Conservation (phyloP, 345 rosid genomes). For the Stellera chamaejasme region DNA sequence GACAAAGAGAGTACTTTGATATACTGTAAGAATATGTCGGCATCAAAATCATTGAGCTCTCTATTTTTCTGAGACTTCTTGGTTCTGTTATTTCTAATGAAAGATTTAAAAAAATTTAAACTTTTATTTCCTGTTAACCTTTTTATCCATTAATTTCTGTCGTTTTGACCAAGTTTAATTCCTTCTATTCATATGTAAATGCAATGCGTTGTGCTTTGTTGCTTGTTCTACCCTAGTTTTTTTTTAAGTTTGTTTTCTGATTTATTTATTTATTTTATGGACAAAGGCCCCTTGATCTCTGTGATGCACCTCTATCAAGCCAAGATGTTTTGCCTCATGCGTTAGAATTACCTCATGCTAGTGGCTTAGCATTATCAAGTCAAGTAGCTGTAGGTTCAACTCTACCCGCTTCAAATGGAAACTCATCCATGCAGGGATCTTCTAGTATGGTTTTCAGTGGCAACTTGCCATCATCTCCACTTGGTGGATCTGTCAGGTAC, state of each 20-base stretch:
- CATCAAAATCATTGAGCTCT: too few species aligned
- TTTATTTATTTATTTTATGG: constrained; percentile 22
- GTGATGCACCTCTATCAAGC: constrained; percentile 55
- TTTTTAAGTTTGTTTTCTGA: constrained; percentile 2
- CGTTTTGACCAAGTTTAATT: neutral
- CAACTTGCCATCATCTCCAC: constrained; percentile 55
- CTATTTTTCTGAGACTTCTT: too few species aligned
- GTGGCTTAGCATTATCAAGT: constrained; percentile 47
- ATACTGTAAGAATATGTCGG: too few species aligned
- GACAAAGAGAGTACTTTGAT: too few species aligned
- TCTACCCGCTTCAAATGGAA: constrained; percentile 55
- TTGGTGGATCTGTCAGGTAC: constrained; percentile 54
- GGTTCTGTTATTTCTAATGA: too few species aligned
- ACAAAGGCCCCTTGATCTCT: constrained; percentile 94
- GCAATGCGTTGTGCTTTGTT: too few species aligned
- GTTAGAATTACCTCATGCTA: constrained; percentile 51
- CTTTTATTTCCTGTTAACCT: neutral
- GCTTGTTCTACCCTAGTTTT: too few species aligned
- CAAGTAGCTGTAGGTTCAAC: constrained; percentile 57
- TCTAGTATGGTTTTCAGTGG: constrained; percentile 51
- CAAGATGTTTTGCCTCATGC: constrained; percentile 52
- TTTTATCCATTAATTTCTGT: neutral
- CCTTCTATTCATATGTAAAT: too few species aligned
- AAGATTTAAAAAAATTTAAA: too few species aligned
- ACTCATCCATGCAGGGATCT: constrained; percentile 55